These are phyloP conservation scores for Lyophyllum shimeji DNA, from an alignment of 768 basidiomycete genomes.

Conservation along the genomic window DNA sequence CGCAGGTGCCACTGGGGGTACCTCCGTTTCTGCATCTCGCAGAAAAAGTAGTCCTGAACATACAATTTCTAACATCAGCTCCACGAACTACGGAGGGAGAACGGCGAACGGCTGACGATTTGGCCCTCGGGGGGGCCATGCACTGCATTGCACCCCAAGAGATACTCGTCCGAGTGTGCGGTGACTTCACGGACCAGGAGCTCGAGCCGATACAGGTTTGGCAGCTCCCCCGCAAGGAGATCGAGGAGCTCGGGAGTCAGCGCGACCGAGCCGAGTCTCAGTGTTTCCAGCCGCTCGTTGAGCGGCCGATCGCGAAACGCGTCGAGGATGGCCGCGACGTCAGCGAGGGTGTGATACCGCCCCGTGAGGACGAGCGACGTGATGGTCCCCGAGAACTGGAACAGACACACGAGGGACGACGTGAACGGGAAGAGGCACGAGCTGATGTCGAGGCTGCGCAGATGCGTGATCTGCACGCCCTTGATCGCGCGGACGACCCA, in stretches of 20 bases:
- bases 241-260: conserved; percentile 44
- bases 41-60: conserved; percentile 31
- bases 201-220: conserved; percentile 33
- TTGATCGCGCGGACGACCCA: conserved; percentile 34
- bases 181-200: conserved; percentile 39
- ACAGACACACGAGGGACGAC: conserved; percentile 45
- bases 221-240: conserved; percentile 36
- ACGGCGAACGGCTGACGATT: conserved; percentile 23
- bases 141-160: conserved; percentile 7
- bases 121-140: conserved; percentile 22
- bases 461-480: conserved; percentile 23
- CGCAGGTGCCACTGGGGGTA: conserved; percentile 33
- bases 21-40: conserved; percentile 30
- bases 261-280: conserved; percentile 39
- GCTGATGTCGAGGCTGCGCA: conserved; percentile 19
- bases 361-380: conserved; percentile 40
- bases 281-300: conserved; percentile 25
- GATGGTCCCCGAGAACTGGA: conserved; percentile 32
- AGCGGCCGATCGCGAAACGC: conserved; percentile 19
- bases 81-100: not conserved
- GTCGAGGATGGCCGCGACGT: conserved; percentile 31
- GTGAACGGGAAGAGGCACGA: conserved; percentile 31
- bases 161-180: conserved; percentile 23
- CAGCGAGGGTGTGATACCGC: conserved; percentile 32
- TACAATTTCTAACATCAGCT: conserved; percentile 2